A percentile compares a stretch with the other conserved stretches of the same genome.
These are phyloP conservation scores for Leccinum subrobustum DNA, from an alignment of 1,284 basidiomycete genomes.

Conservation along the genomic window DNA sequence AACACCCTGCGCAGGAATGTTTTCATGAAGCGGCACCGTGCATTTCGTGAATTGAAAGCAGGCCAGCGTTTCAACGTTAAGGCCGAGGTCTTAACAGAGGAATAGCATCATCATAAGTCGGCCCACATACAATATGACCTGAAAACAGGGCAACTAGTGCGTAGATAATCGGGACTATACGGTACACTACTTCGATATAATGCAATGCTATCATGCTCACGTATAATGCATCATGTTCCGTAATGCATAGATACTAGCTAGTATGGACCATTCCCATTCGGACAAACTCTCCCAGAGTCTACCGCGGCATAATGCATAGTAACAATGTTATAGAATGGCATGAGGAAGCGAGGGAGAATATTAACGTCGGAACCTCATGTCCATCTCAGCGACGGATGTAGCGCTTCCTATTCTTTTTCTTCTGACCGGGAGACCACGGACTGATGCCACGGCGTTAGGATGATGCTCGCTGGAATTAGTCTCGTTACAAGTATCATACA, in stretches of 20 bases:
- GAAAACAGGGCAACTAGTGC: background rate
- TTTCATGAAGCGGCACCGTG: background rate
- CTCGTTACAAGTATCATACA: background rate
- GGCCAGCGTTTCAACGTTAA: background rate
- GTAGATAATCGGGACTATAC: background rate
- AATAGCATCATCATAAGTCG: background rate
- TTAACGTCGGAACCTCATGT: background rate
- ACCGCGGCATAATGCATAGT: background rate
- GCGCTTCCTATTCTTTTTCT: background rate
- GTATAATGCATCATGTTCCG: background rate
- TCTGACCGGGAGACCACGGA: background rate
- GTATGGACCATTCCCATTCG: background rate
- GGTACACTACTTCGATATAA: background rate
- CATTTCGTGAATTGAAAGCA: background rate
- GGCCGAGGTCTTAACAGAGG: background rate
- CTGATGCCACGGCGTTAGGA: constrained; percentile 8
- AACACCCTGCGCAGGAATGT: background rate
- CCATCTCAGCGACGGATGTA: background rate
- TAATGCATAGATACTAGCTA: background rate
- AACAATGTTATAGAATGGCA: background rate
- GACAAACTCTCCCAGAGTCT: background rate
- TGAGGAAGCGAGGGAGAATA: background rate
- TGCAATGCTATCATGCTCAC: too few species aligned
- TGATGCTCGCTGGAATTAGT: constrained; percentile 8
- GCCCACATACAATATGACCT: background rate